Conservation (phyloP, 2,329 filamentous ascomycete species). For the Tolypocladium sp. region DNA sequence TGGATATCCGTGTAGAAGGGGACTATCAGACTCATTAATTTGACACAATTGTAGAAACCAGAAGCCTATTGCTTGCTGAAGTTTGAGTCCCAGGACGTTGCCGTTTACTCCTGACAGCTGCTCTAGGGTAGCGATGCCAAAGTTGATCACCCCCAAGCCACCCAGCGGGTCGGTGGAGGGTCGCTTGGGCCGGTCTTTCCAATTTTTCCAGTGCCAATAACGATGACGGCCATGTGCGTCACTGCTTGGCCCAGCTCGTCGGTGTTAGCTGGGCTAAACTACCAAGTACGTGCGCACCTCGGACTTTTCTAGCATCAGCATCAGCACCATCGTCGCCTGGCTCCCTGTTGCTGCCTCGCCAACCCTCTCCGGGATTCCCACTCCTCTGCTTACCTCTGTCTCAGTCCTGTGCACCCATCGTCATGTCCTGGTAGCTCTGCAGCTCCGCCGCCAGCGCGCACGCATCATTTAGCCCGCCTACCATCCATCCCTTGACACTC, state of each 20-base stretch:
- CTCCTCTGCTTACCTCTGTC: not conserved
- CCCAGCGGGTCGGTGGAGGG: not conserved
- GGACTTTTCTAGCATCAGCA: not conserved
- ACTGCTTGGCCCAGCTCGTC: conserved; percentile 7
- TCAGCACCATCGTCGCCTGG: not conserved
- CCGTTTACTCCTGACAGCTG: no score
- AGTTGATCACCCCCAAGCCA: no score
- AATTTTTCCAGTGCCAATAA: not conserved
- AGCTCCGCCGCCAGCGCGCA: not conserved
- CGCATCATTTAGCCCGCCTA: no score
- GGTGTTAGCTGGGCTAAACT: not conserved
- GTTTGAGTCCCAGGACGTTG: no score
- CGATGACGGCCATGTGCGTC: conserved; percentile 23
- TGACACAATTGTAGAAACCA: no score
- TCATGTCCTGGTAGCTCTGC: not conserved
- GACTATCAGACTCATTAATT: no score
- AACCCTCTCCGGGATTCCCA: not conserved
- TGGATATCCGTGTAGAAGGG: no score
- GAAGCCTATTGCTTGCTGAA: no score
- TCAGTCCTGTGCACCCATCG: not conserved
- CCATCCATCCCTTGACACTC: not conserved
- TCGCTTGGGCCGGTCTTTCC: not conserved
- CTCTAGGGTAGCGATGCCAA: not conserved
- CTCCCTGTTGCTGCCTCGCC: not conserved
- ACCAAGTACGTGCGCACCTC: not conserved